phyloP scores from a whole-genome alignment of 2,329 filamentous ascomycete species.

The Xylaria polymorpha region DNA sequence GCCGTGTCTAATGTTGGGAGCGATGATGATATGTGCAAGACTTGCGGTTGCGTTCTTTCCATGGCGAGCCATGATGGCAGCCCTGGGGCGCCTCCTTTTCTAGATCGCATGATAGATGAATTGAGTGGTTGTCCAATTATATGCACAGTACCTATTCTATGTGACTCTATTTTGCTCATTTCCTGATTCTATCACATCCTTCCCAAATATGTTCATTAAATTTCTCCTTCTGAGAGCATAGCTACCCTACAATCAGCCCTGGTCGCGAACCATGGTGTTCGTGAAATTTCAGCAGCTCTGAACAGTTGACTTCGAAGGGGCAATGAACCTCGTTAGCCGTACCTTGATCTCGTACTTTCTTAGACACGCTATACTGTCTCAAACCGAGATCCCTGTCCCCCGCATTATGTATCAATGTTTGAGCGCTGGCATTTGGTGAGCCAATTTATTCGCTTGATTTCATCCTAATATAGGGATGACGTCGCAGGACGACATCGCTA shows the following conservation, averaged over 20 bases:
- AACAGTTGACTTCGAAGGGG: neutral
- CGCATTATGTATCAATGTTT: neutral
- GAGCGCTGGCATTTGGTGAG: neutral
- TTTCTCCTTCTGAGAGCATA: no score
- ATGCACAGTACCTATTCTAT: neutral
- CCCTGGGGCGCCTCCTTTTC: conserved; percentile 35
- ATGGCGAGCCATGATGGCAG: conserved; percentile 34
- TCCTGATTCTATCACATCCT: neutral
- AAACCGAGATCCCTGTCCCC: neutral
- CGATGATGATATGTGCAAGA: conserved; percentile 34
- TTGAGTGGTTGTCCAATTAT: conserved; percentile 26
- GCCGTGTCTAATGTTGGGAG: conserved; percentile 35
- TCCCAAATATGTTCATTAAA: neutral
- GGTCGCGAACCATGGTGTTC: neutral
- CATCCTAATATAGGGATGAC: conserved; percentile 6
- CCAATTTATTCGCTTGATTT: neutral
- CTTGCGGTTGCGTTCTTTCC: conserved; percentile 38
- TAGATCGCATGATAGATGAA: conserved; percentile 37
- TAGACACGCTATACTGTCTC: neutral
- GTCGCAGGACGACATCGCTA: neutral
- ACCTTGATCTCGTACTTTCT: neutral
- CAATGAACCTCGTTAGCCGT: neutral
- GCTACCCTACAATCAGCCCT: neutral
- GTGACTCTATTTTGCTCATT: conserved; percentile 1
- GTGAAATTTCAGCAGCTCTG: neutral